Evolutionary conservation across 2,329 filamentous ascomycete genomes (phyloP).

Genomic region (Rosellinia necatrix): DNA sequence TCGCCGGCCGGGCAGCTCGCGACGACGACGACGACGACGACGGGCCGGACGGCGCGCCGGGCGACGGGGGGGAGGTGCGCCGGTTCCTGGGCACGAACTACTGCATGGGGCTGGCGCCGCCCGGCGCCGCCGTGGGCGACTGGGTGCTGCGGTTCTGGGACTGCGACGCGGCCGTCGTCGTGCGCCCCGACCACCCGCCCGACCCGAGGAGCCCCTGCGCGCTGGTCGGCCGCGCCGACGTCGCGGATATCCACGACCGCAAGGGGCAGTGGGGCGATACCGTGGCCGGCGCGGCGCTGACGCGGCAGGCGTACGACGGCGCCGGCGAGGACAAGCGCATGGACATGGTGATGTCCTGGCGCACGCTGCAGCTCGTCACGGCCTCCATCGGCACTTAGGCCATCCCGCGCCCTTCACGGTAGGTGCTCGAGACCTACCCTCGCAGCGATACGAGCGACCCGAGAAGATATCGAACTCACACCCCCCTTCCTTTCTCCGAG

Average conservation of each 20-base stretch:
- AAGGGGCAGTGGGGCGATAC: not conserved
- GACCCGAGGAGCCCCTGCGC: not conserved
- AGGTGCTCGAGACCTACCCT: too few species aligned
- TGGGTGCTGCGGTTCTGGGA: constrained; percentile 19
- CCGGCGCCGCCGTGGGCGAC: constrained; percentile 4
- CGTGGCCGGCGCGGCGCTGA: not conserved
- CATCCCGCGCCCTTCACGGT: too few species aligned
- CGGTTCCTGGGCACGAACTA: constrained; percentile 12
- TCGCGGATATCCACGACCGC: constrained; percentile 12
- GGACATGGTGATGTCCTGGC: constrained; percentile 16
- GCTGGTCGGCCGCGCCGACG: constrained; percentile 16
- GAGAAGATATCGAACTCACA: too few species aligned
- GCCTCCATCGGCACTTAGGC: constrained; percentile 13
- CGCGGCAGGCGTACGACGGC: not conserved
- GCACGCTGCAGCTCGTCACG: constrained; percentile 14
- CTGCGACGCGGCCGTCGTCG: constrained; percentile 17
- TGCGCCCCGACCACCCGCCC: not conserved
- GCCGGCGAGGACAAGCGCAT: not conserved
- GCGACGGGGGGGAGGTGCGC: not conserved
- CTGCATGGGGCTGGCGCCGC: constrained; percentile 14
- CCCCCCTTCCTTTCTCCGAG: too few species aligned
- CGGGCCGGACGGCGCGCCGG: not conserved
- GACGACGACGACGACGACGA: not conserved
- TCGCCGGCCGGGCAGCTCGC: not conserved
- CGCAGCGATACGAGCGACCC: too few species aligned